Evolutionary conservation across 441 rosid species (phyloP), one percentile per base, ranked within the genome.

Genomic region (Viola pubescens): DNA sequence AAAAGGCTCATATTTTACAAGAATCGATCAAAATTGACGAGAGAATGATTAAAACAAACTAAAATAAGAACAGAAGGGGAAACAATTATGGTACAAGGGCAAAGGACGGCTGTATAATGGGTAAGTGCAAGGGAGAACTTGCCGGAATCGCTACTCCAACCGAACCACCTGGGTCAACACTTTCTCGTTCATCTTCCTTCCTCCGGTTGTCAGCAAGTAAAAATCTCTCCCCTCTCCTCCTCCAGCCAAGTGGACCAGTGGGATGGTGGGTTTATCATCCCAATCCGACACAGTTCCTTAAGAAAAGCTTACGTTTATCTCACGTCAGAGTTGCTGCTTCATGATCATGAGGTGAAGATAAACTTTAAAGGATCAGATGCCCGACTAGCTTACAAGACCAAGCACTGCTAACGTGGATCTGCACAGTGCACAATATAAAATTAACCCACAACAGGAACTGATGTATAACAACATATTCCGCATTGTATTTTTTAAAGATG

Each of bases 351-450:
- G 77, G 70, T 11, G 97, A 81, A 48, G 89, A 78, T 64, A 72
- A 43, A 84, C 61, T 56, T 75, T 82, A 79, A 84, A 75, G 56
- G 80, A 60, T 16, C 80, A 43, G 26, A 68, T 51, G 54, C 76
- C 78, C 11, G 75, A 55, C 54, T 79, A 92, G 63, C 64, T 79
- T 59, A 70, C 75, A 76, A 83, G 82, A 68, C 91, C 96, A 58
- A 91, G 96, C 65, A 82, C 79, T 16, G 78, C 84, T 11, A 85
- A 78, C 2, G 76, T 85, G 55, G 88, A 73, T 71, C 98, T 91
- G 89, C 75, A 68, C 70, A 48, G 45, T 39, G 19, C 7, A 54
- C 6, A 13, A 54, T 41, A 37, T 41, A 49, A 49, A 49, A 6
- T 8, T 13, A 49, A 49, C 52, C 51, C 52, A 26, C 34, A 26